Base-by-base conservation (phyloP, 345 rosid genomes). In the Capsella bursapastoris region DNA sequence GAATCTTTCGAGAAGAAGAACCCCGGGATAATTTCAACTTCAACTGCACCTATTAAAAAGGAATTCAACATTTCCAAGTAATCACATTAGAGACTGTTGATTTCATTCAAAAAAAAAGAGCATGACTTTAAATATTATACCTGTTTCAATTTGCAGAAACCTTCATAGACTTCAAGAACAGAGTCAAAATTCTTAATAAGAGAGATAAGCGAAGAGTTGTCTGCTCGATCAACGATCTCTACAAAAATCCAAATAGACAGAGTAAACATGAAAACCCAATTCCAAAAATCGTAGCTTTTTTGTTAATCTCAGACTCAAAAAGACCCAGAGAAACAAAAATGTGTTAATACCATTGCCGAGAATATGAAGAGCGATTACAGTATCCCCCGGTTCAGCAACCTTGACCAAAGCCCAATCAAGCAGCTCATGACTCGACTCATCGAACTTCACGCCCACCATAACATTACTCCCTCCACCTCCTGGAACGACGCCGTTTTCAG, bases 131-230 rank as follows among this genome's bases (percentile, higher is more conserved):
- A 55, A 16, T 14, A 34, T 4, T 5, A 8, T 59, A 92, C 99
- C 97, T 92, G 96, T 76, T 92, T 95, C 81, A 92, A 64, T 81
- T 87, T 89, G 87, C 99, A 92, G 92, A 95, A 92, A 63, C 96
- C 98, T 82, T 95, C 96, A 40, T 87, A 90, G 28, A 83, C 96
- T 1, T 84, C 82, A 52, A 92, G 91, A 72, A 90, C 79, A 52
- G 91, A 84, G 75, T 95, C 93, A 77, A 92, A 86, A n/a, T 89
- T 76, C 76, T 84, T 86, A 50, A 90, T 86, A 10, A 88, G 83
- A 3, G 99, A 89, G 29, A 92, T 37, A 66, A 88, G 84, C 18
- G 93, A 86, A 34, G 96, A 66, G 64, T 83, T 84, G 44, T 85
- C 89, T 66, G 82, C 81, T 74, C 68, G 82, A 70, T 87, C 83